A percentile compares a stretch with the other conserved stretches of the same genome.
These are phyloP conservation scores for Wickerhamomyces rabaulensis DNA, from an alignment of 805 yeast genomes.

Conservation along the genomic window DNA sequence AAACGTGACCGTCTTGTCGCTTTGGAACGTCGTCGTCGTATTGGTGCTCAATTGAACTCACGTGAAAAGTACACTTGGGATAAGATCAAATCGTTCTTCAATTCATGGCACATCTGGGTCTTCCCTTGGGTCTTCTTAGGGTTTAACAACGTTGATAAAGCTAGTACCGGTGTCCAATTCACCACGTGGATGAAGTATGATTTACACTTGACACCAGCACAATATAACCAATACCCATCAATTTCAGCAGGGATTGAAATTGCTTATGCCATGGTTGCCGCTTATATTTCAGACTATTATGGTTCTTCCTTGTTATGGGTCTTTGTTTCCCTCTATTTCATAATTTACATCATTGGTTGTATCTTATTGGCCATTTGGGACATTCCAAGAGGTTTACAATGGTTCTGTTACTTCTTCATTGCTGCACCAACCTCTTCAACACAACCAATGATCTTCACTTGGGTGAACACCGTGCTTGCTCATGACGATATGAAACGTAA, in stretches of 20 bases:
- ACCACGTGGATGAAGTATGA: constrained; percentile 37
- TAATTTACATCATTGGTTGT: constrained; percentile 23
- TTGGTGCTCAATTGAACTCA: too few relatives aligned
- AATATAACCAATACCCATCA: too few relatives aligned
- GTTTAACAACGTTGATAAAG: constrained; percentile 13
- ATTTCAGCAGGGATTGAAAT: constrained; percentile 33
- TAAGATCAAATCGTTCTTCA: constrained; percentile 35
- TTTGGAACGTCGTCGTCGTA: too few relatives aligned
- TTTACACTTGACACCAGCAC: constrained; percentile 27
- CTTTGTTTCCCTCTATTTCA: constrained; percentile 25
- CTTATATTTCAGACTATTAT: constrained; percentile 30
- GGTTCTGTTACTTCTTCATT: too few relatives aligned
- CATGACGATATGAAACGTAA: constrained; percentile 10
- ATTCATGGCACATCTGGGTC: constrained; percentile 41
- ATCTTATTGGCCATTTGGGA: constrained; percentile 15
- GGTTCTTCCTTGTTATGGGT: constrained; percentile 31
- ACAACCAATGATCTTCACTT: constrained; percentile 44
- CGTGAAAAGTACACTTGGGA: too few relatives aligned
- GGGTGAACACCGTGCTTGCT: constrained; percentile 41
- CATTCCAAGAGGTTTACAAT: too few relatives aligned
- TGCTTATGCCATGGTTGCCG: constrained; percentile 26
- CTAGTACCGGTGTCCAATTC: constrained; percentile 36
- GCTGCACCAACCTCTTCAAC: too few relatives aligned
- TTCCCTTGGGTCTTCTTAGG: constrained; percentile 27
- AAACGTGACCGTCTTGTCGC: too few relatives aligned